phyloP scores from a whole-genome alignment of 2,329 filamentous ascomycete species.

The Talaromyces sp. region DNA sequence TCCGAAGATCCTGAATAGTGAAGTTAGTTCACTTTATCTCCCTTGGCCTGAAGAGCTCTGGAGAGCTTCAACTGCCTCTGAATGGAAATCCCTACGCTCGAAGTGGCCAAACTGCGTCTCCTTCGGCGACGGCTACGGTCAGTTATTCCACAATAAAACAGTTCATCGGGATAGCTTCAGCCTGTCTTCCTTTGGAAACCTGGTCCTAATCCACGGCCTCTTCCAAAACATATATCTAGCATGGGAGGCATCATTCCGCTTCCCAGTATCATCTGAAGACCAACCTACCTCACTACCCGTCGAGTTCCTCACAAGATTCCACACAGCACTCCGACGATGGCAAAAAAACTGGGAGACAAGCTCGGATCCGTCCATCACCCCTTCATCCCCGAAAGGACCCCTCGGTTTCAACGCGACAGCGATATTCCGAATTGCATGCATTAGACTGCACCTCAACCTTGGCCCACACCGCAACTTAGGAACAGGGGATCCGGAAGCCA shows the following conservation, averaged over 20 bases:
- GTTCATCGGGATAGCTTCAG: not conserved
- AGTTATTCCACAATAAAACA: slow-evolving; percentile 4
- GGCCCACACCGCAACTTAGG: slow-evolving; percentile 10
- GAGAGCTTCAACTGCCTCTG: slow-evolving; percentile 7
- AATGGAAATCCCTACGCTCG: slow-evolving; percentile 4
- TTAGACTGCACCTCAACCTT: slow-evolving; percentile 15
- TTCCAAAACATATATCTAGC: slow-evolving; percentile 7
- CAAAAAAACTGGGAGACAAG: slow-evolving; percentile 17
- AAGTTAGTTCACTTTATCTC: slow-evolving; percentile 6
- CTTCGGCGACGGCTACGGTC: slow-evolving; percentile 5
- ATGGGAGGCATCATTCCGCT: slow-evolving; percentile 7
- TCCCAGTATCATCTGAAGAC: slow-evolving; percentile 1
- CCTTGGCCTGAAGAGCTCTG: slow-evolving; percentile 8
- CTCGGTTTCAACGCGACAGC: slow-evolving; percentile 18
- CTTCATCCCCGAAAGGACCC: slow-evolving; percentile 16
- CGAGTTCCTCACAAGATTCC: slow-evolving; percentile 6
- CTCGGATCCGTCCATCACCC: slow-evolving; percentile 16
- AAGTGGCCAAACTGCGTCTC: slow-evolving; percentile 5
- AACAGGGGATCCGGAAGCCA: slow-evolving; percentile 9
- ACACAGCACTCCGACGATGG: slow-evolving; percentile 14
- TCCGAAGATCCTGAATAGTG: slow-evolving; percentile 6
- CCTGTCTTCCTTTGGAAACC: slow-evolving; percentile 5
- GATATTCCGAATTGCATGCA: slow-evolving; percentile 18
- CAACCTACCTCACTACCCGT: slow-evolving; percentile 2
- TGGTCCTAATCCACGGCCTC: slow-evolving; percentile 4